A percentile compares a stretch with the other conserved stretches of the same genome.
Evolutionary conservation across 768 basidiomycete species (phyloP).

Genomic region (Tylopilus balloui): DNA sequence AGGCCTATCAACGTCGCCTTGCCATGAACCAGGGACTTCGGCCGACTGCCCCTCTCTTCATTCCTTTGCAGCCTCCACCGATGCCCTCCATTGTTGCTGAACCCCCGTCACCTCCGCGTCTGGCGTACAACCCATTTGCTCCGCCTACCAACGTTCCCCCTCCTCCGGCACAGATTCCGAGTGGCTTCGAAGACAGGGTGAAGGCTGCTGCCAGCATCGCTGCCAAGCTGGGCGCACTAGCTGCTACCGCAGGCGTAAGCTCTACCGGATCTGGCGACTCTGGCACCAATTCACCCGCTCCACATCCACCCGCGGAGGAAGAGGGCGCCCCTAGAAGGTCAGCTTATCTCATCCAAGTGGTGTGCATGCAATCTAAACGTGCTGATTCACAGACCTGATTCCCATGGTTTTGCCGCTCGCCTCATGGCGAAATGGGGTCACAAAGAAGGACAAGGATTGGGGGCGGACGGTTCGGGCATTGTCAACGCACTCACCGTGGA

Average conservation of each 20-base stretch:
- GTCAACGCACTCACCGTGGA: slow-evolving; percentile 86
- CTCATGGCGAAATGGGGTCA: slow-evolving; percentile 97
- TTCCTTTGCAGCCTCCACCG: slow-evolving; percentile 22
- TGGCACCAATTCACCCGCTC: slow-evolving; percentile 22
- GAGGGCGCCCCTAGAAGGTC: slow-evolving; percentile 20
- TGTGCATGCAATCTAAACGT: neutral
- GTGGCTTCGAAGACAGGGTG: slow-evolving; percentile 57
- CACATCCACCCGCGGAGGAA: slow-evolving; percentile 32
- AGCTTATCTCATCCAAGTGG: neutral
- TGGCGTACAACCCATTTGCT: slow-evolving; percentile 69
- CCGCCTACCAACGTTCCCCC: slow-evolving; percentile 59
- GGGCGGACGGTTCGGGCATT: slow-evolving; percentile 79
- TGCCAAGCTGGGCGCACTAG: slow-evolving; percentile 62
- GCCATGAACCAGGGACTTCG: slow-evolving; percentile 47
- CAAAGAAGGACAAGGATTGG: slow-evolving; percentile 89
- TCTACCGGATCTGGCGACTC: slow-evolving; percentile 25
- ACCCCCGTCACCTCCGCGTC: slow-evolving; percentile 44
- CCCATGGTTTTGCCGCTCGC: slow-evolving; percentile 74
- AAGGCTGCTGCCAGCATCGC: slow-evolving; percentile 82
- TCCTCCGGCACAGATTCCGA: slow-evolving; percentile 44
- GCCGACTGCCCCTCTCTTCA: slow-evolving; percentile 27
- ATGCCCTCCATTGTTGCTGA: slow-evolving; percentile 20
- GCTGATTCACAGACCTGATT: slow-evolving; percentile 43
- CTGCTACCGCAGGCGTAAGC: slow-evolving; percentile 25
- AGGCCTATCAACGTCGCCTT: slow-evolving; percentile 60